Evolutionary conservation across 2,329 filamentous ascomycete genomes (phyloP).

Genomic region (Colletotrichum paranaense): DNA sequence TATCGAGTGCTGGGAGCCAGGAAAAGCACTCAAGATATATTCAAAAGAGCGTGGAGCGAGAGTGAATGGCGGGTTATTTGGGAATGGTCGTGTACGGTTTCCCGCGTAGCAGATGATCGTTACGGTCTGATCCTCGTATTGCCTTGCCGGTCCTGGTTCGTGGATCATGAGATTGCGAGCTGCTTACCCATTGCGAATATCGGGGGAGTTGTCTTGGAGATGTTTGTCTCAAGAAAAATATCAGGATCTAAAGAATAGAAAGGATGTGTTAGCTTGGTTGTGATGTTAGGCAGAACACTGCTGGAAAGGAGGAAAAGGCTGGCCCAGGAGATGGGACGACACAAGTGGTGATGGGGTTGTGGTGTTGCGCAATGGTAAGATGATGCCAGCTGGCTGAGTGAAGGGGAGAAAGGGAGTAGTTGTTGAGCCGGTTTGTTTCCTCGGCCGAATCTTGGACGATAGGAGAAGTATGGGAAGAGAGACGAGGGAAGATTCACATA

Average conservation of each 20-base stretch:
- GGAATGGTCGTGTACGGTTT: constrained; percentile 36
- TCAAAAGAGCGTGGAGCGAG: neutral
- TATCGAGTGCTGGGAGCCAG: neutral
- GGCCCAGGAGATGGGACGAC: constrained; percentile 18
- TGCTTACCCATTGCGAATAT: constrained; percentile 60
- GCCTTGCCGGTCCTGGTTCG: constrained; percentile 37
- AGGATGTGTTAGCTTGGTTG: constrained; percentile 41
- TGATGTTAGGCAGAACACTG: neutral
- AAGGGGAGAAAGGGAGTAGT: neutral
- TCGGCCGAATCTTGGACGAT: neutral
- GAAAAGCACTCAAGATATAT: neutral
- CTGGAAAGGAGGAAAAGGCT: neutral
- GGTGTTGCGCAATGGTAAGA: constrained; percentile 5
- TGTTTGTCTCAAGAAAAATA: constrained; percentile 38
- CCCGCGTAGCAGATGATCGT: neutral
- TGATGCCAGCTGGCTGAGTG: neutral
- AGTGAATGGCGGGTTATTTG: constrained; percentile 30
- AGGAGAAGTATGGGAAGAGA: neutral
- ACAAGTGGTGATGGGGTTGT: constrained; percentile 13
- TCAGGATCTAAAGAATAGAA: constrained; percentile 37
- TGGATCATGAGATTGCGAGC: constrained; percentile 39
- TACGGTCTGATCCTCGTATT: constrained; percentile 20
- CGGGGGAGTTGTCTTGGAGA: constrained; percentile 42
- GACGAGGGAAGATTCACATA: constrained; percentile 36
- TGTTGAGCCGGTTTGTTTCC: neutral